These are phyloP conservation scores for Prunus mume DNA, from an alignment of 306 rosid species.

Conservation along the genomic window DNA sequence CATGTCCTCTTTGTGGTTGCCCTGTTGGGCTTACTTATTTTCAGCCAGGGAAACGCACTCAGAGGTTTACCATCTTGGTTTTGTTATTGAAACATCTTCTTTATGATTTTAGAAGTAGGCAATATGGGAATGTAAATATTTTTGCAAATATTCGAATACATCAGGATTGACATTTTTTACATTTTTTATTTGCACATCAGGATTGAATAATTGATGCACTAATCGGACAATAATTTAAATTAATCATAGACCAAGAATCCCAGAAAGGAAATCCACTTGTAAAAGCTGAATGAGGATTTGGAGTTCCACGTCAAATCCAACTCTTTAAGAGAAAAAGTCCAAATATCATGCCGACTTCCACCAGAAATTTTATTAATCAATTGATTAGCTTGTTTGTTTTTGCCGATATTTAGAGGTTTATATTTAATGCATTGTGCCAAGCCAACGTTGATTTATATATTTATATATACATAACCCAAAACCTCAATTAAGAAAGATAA, in stretches of 20 bases:
- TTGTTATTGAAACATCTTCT: neutral
- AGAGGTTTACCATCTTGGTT: neutral
- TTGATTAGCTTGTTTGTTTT: neutral
- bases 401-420: too few relatives aligned
- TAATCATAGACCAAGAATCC: neutral
- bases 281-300: neutral
- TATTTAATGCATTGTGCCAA: too few relatives aligned
- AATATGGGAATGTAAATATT: neutral
- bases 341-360: neutral
- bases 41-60: too few relatives aligned
- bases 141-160: neutral
- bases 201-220: neutral
- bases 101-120: neutral
- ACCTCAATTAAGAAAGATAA: too few relatives aligned
- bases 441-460: too few relatives aligned
- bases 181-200: neutral
- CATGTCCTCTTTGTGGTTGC: neutral
- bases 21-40: too few relatives aligned
- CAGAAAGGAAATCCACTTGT: constrained; percentile 7
- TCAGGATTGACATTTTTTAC: too few relatives aligned
- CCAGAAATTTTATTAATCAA: neutral
- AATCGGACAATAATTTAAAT: neutral
- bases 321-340: neutral
- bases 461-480: too few relatives aligned
- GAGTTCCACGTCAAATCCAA: constrained; percentile 15